A percentile compares a stretch with the other conserved stretches of the same genome.
These are phyloP conservation scores for Spergularia marina DNA, from an alignment of 148 eudicot genomes.

Conservation along the genomic window DNA sequence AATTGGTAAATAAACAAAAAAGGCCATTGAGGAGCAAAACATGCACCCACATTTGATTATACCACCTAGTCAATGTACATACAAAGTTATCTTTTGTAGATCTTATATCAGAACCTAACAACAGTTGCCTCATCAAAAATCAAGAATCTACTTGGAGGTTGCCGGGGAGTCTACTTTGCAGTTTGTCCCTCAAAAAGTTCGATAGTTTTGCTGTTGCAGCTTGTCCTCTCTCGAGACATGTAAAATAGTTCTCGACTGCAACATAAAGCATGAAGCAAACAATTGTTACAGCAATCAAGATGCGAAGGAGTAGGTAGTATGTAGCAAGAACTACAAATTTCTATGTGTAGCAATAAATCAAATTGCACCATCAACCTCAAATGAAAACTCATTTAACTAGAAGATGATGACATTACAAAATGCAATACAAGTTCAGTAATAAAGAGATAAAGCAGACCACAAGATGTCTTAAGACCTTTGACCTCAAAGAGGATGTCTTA, in stretches of 20 bases:
- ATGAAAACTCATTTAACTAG: neutral
- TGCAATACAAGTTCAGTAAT: neutral
- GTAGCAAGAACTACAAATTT: neutral
- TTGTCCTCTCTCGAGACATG: slow-evolving; percentile 70
- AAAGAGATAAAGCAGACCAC: neutral
- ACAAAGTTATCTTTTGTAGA: neutral
- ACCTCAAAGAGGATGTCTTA: neutral
- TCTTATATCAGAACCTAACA: neutral
- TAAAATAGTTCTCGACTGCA: slow-evolving; percentile 71
- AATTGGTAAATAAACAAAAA: neutral
- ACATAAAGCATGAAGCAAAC: neutral
- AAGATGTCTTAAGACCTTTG: neutral
- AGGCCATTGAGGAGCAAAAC: neutral
- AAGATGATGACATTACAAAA: neutral
- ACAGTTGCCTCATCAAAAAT: slow-evolving; percentile 11
- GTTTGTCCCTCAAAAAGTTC: slow-evolving; percentile 51
- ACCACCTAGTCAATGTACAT: slow-evolving; percentile 14
- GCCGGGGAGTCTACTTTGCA: slow-evolving; percentile 36
- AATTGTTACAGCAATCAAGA: neutral
- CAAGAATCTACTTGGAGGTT: slow-evolving; percentile 24
- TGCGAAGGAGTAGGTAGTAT: neutral
- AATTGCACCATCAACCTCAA: neutral
- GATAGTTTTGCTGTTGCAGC: slow-evolving; percentile 70
- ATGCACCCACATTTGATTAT: neutral
- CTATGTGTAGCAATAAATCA: neutral